Evolutionary conservation across 148 eudicot genomes (phyloP).

Genomic region (Rhododendron griersonianum): DNA sequence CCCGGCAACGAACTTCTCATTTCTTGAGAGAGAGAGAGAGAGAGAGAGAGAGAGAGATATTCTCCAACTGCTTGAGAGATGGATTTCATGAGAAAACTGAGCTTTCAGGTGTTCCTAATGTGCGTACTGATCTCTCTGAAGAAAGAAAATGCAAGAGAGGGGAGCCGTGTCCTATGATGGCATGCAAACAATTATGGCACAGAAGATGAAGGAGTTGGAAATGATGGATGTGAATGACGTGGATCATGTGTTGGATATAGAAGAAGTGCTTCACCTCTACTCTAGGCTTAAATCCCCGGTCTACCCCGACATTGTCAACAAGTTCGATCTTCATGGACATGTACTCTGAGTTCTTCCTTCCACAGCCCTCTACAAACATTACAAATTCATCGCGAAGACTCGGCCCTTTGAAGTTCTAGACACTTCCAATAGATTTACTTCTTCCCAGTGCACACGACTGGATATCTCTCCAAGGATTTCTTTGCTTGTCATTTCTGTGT

Average conservation of each 20-base stretch:
- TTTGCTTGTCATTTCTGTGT: neutral
- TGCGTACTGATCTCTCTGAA: too few species aligned
- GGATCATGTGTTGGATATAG: slow-evolving; percentile 74
- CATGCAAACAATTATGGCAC: slow-evolving; percentile 14
- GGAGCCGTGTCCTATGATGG: too few species aligned
- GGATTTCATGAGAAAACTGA: too few species aligned
- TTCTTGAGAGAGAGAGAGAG: too few species aligned
- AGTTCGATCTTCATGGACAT: slow-evolving; percentile 81
- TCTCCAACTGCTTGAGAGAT: too few species aligned
- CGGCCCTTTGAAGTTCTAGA: slow-evolving; percentile 22
- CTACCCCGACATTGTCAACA: slow-evolving; percentile 72
- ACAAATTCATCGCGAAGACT: slow-evolving; percentile 36
- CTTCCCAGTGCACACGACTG: neutral
- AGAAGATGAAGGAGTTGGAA: slow-evolving; percentile 72
- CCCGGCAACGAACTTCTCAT: too few species aligned
- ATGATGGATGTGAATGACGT: slow-evolving; percentile 65
- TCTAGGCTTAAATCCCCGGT: slow-evolving; percentile 70
- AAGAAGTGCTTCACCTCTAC: slow-evolving; percentile 79
- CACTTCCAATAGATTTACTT: neutral
- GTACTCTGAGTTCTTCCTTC: slow-evolving; percentile 50
- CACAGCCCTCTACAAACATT: slow-evolving; percentile 30
- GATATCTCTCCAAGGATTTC: neutral
- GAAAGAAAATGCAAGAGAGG: too few species aligned
- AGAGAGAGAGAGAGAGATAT: too few species aligned
- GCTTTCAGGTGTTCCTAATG: too few species aligned